A percentile compares a stretch with the other conserved stretches of the same genome.
Conservation (phyloP, 257 asterid species). For the Capsicum chinense region DNA sequence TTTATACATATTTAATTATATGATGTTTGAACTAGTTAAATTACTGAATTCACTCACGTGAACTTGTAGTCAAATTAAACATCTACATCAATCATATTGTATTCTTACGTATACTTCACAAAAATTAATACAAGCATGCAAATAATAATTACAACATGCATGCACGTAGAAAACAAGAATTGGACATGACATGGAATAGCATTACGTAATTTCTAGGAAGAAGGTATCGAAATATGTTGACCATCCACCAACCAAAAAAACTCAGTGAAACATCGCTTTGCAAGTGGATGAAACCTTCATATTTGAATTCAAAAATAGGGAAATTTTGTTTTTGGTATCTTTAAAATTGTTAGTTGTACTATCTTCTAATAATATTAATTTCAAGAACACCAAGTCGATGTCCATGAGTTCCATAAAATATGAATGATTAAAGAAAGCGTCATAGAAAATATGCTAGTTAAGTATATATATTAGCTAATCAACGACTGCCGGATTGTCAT, state of each 20-base stretch:
- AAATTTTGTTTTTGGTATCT: background rate
- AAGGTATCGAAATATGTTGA: background rate
- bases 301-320: background rate
- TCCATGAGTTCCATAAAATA: background rate
- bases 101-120: background rate
- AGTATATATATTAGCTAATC: background rate
- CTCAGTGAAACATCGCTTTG: background rate
- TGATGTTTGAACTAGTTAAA: background rate
- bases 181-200: background rate
- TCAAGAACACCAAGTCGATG: background rate
- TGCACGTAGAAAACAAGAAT: background rate
- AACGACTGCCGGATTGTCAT: background rate
- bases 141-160: background rate
- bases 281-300: background rate
- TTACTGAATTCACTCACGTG: background rate
- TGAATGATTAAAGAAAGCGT: background rate
- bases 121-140: background rate
- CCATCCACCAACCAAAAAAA: background rate
- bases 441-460: background rate
- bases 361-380: background rate
- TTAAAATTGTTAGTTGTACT: background rate
- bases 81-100: background rate
- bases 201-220: constrained; percentile 7
- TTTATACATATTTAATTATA: too few relatives aligned
- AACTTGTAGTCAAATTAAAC: background rate